These are phyloP conservation scores for Xylaria sp. DNA, from an alignment of 2,329 filamentous ascomycete genomes.

Conservation along the genomic window DNA sequence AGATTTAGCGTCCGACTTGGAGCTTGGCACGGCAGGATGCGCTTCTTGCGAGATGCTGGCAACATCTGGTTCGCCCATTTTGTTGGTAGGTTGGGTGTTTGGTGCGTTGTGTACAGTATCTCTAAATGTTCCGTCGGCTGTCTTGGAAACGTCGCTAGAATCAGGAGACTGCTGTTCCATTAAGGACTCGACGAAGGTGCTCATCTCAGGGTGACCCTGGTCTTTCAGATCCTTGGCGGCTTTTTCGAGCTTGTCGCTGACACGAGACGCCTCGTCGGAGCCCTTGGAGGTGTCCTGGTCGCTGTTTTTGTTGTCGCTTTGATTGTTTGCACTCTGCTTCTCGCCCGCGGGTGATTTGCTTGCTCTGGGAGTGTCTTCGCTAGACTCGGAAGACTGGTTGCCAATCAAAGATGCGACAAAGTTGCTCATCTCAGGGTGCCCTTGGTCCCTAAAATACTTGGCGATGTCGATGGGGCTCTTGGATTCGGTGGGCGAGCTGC, in stretches of 20 bases:
- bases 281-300: neutral
- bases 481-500: slow-evolving; percentile 6
- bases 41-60: slow-evolving; percentile 30
- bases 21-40: slow-evolving; percentile 20
- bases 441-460: slow-evolving; percentile 38
- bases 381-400: slow-evolving; percentile 14
- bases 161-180: no score
- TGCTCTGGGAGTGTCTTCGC: slow-evolving; percentile 10
- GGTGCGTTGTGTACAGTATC: slow-evolving; percentile 1
- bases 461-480: slow-evolving; percentile 32
- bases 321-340: neutral
- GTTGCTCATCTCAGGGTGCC: slow-evolving; percentile 39
- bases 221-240: no score
- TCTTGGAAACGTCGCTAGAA: slow-evolving; percentile 34
- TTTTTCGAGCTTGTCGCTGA: neutral
- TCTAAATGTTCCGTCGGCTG: slow-evolving; percentile 27
- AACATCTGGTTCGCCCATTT: slow-evolving; percentile 31
- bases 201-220: no score
- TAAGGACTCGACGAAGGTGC: no score
- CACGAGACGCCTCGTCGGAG: neutral
- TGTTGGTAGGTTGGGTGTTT: slow-evolving; percentile 16
- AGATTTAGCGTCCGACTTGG: neutral
- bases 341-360: slow-evolving; percentile 10
- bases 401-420: slow-evolving; percentile 37
- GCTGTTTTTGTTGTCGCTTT: neutral